Evolutionary conservation across 306 rosid species (phyloP).

Genomic region (Comarum palustre): DNA sequence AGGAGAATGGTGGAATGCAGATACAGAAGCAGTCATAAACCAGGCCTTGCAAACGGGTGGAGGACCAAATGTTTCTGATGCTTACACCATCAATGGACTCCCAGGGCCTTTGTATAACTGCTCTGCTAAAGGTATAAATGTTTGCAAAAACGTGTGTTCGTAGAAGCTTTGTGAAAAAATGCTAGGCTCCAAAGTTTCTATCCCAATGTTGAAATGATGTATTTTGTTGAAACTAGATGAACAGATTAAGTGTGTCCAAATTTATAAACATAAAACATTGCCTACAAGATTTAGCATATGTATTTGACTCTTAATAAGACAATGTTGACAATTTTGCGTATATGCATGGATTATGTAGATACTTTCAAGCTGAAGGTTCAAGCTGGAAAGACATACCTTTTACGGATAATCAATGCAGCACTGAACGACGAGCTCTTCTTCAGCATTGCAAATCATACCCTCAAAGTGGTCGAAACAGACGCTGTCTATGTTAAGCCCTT

Average conservation of each 20-base stretch:
- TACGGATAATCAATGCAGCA: conserved; percentile 65
- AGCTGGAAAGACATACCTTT: conserved; percentile 52
- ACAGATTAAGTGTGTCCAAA: neutral
- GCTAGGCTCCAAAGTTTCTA: neutral
- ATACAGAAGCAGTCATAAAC: conserved; percentile 58
- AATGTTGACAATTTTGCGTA: neutral
- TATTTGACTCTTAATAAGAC: neutral
- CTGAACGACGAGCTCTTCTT: conserved; percentile 64
- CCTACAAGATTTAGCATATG: neutral
- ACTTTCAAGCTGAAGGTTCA: conserved; percentile 55
- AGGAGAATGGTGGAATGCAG: conserved; percentile 85
- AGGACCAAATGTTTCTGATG: conserved; percentile 80
- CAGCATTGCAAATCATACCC: conserved; percentile 64
- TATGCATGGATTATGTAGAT: conserved; percentile 26
- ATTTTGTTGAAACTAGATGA: no score
- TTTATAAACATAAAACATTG: no score
- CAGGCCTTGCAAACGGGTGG: conserved; percentile 65
- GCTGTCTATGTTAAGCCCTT: conserved; percentile 64
- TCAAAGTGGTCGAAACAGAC: conserved; percentile 54
- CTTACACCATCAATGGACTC: conserved; percentile 60
- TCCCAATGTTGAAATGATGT: neutral
- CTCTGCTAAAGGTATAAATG: conserved; percentile 37
- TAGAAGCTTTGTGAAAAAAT: neutral
- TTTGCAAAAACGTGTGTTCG: neutral
- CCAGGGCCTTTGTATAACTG: conserved; percentile 71